phyloP scores from a whole-genome alignment of 805 yeast species.

The Monosporozyma aquatica region DNA sequence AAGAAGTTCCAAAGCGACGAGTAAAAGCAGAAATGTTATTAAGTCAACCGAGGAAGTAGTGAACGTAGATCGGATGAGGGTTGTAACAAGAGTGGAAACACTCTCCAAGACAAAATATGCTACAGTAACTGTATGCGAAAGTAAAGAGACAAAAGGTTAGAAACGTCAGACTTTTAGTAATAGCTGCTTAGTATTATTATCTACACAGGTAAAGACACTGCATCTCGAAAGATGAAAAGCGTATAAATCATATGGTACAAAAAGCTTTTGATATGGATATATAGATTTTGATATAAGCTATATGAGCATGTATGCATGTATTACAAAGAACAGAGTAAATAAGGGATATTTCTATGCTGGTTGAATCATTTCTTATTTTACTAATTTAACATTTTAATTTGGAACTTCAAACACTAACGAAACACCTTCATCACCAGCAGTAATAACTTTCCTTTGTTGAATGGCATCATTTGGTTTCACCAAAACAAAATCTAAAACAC shows the following conservation, averaged over 20 bases:
- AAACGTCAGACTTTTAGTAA: too few species aligned
- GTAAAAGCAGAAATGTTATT: too few species aligned
- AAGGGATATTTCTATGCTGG: too few species aligned
- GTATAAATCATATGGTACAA: not conserved
- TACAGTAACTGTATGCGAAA: slow-evolving; percentile 1
- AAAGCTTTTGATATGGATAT: not conserved
- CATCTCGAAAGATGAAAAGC: not conserved
- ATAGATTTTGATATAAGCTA: not conserved
- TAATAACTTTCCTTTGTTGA: slow-evolving; percentile 46
- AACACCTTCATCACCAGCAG: slow-evolving; percentile 98
- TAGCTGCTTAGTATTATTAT: too few species aligned
- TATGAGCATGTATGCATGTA: slow-evolving; percentile 1
- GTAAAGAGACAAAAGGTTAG: too few species aligned
- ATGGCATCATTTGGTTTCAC: slow-evolving; percentile 35
- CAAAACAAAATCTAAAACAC: slow-evolving; percentile 76
- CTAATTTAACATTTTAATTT: slow-evolving; percentile 10
- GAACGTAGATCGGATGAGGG: too few species aligned
- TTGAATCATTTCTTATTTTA: too few species aligned
- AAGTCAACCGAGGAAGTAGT: not conserved
- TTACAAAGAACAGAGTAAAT: not conserved
- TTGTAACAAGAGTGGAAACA: not conserved
- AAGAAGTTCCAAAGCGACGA: too few species aligned
- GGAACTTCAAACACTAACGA: slow-evolving; percentile 55
- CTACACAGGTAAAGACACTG: not conserved
- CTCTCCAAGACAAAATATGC: not conserved